phyloP scores from a whole-genome alignment of 108 stramenopile genomes.

The Fragilariopsis cylindrus region DNA sequence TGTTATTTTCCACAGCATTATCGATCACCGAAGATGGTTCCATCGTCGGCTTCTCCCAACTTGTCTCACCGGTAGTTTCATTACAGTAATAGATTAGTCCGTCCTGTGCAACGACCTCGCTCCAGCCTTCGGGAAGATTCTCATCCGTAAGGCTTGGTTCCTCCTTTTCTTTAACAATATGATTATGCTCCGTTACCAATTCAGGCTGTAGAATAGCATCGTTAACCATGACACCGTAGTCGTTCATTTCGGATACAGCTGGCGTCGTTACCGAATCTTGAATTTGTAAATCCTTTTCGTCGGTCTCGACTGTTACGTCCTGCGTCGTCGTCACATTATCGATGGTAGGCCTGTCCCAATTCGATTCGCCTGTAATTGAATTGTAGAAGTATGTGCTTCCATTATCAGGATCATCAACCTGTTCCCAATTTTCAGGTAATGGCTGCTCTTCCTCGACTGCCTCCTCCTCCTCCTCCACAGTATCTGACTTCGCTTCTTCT shows the following conservation, averaged over 20 bases:
- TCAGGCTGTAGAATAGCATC: not conserved
- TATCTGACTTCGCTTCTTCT: not conserved
- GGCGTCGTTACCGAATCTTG: not conserved
- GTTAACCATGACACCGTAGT: not conserved
- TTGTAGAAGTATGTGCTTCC: constrained; percentile 51
- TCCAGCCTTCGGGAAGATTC: constrained; percentile 58
- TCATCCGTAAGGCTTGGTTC: no score
- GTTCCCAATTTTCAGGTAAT: constrained; percentile 48
- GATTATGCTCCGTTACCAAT: no score
- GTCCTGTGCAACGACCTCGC: constrained; percentile 47
- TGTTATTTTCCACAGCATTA: not conserved
- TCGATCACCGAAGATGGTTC: not conserved
- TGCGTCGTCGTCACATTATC: not conserved
- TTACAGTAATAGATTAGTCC: constrained; percentile 53
- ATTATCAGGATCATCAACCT: constrained; percentile 37
- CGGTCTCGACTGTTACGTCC: not conserved
- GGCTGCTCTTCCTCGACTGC: not conserved
- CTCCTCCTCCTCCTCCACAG: not conserved
- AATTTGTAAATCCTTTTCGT: no score
- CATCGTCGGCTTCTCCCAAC: constrained; percentile 50
- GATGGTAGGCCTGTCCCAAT: constrained; percentile 21
- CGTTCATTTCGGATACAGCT: not conserved
- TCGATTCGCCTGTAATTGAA: constrained; percentile 25
- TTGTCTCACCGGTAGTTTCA: constrained; percentile 36
- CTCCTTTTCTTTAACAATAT: no score